Percentiles rank a stretch among this genome's conserved stretches.
phyloP scores from a whole-genome alignment of 768 basidiomycete genomes.

The Phanerochaete carnosa region DNA sequence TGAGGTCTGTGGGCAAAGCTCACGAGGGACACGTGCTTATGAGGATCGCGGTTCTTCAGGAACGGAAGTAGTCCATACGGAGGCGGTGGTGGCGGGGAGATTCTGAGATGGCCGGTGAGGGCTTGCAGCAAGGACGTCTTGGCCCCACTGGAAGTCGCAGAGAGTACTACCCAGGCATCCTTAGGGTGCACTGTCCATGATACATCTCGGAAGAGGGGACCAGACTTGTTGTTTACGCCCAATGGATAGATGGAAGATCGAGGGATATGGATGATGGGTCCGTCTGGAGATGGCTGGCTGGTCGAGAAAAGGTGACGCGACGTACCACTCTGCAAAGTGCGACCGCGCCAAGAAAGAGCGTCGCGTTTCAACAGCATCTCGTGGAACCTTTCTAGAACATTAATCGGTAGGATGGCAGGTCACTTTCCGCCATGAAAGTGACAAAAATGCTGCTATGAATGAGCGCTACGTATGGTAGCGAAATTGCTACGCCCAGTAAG shows the following conservation, averaged over 20 bases:
- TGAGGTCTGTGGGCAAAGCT: constrained; percentile 64
- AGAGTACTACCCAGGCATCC: constrained; percentile 24
- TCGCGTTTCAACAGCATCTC: background rate
- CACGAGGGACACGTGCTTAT: constrained; percentile 50
- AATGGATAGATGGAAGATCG: constrained; percentile 21
- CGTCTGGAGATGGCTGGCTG: background rate
- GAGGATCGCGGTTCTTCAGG: constrained; percentile 50
- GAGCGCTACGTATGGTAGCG: background rate
- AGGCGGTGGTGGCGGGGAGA: constrained; percentile 57
- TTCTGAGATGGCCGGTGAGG: constrained; percentile 55
- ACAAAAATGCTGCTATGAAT: background rate
- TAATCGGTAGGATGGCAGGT: too few species aligned
- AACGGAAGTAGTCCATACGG: constrained; percentile 80
- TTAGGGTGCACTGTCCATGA: constrained; percentile 19
- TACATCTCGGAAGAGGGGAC: constrained; percentile 19
- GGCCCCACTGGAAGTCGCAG: constrained; percentile 15
- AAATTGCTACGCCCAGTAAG: background rate
- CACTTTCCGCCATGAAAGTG: background rate
- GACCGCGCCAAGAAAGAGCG: background rate
- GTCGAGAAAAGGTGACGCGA: background rate
- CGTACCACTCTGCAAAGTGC: background rate
- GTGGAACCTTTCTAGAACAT: background rate
- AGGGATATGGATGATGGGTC: constrained; percentile 22
- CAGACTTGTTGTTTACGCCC: constrained; percentile 10
- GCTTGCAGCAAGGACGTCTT: constrained; percentile 24